Base-by-base conservation (phyloP, 1,284 basidiomycete species). In the Trichosporon sp. region DNA sequence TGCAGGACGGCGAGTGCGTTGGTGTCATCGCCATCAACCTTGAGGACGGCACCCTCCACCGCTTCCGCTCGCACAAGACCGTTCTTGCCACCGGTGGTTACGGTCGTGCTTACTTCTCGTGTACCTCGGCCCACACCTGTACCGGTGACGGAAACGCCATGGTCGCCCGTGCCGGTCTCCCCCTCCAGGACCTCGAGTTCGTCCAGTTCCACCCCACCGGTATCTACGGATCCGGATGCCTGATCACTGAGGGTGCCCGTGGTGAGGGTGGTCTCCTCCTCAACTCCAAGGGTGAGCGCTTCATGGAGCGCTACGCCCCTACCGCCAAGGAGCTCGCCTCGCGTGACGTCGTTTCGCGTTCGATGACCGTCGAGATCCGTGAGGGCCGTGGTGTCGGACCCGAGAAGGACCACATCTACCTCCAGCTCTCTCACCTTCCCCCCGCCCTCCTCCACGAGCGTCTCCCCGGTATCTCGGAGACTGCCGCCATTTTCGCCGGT, bases 171-270 rank as follows among this genome's bases (percentile, higher is more conserved):
- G 97, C 97, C 65, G 97, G 97, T 65, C 88, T 99, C 71, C 97
- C 97, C 69, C 88, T 99, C 66, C 97, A 99, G 87, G 97, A 99
- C 86, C 86, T 93, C 75, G 97, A 99, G 86, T 99, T 99, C 83
- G 96, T 99, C 59, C 97, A 99, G 85, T 99, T 99, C 93, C 97
- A 99, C 86, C 97, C 97, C 8, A 98, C 97, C 65, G 97, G 97
- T 87, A 99, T 99, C 81, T 99, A 99, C 84, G 97, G 97, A 79
- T 96, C 97, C 77, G 97, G 97, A 70, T 99, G 97, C 86, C 88
- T 99, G 76, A 99, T 99, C 84, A 99, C 96, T 35, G 96, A 99
- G 88, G 94, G 93, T 92, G 73, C 96, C 77, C 94, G 97, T 85
- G 97, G 97, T 83, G 97, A 99, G 86, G 97, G 97, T 87, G 97